A percentile compares a stretch with the other conserved stretches of the same genome.
phyloP scores from a whole-genome alignment of 352 stramenopile genomes.

The Pythium folliculosum region DNA sequence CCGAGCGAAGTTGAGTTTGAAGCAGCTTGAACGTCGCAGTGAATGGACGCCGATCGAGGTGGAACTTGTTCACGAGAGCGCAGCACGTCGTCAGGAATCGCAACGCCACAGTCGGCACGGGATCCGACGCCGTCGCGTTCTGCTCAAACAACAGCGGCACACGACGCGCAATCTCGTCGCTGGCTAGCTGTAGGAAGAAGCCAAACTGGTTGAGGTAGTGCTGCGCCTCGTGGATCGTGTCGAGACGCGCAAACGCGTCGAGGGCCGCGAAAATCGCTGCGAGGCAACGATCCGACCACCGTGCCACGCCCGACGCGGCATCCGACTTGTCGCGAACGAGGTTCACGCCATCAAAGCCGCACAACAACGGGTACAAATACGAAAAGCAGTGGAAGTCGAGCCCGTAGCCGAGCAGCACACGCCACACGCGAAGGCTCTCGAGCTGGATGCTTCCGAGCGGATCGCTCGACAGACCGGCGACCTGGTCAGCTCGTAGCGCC shows the following conservation, averaged over 20 bases:
- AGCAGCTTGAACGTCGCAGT: constrained; percentile 36
- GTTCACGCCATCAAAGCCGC: constrained; percentile 31
- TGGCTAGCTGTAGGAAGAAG: constrained; percentile 51
- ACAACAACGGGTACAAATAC: constrained; percentile 44
- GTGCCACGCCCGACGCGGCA: not conserved
- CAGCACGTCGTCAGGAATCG: constrained; percentile 48
- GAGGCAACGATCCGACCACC: constrained; percentile 24
- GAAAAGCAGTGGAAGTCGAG: constrained; percentile 40
- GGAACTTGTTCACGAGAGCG: constrained; percentile 54
- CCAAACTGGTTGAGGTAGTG: constrained; percentile 47
- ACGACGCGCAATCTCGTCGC: constrained; percentile 24
- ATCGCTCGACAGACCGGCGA: not conserved
- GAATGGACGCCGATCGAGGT: constrained; percentile 39
- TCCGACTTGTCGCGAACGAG: constrained; percentile 21
- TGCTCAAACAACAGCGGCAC: not conserved
- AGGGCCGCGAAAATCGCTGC: constrained; percentile 27
- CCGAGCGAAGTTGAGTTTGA: constrained; percentile 25
- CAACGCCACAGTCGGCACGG: constrained; percentile 37
- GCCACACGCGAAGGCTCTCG: constrained; percentile 35
- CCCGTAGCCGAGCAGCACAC: constrained; percentile 35
- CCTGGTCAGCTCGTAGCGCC: constrained; percentile 14
- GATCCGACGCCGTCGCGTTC: not conserved
- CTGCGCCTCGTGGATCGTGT: constrained; percentile 31
- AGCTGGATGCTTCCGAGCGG: constrained; percentile 31
- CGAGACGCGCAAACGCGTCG: constrained; percentile 28